These are phyloP conservation scores for Trametes sanguinea DNA, from an alignment of 768 basidiomycete genomes.

Conservation along the genomic window DNA sequence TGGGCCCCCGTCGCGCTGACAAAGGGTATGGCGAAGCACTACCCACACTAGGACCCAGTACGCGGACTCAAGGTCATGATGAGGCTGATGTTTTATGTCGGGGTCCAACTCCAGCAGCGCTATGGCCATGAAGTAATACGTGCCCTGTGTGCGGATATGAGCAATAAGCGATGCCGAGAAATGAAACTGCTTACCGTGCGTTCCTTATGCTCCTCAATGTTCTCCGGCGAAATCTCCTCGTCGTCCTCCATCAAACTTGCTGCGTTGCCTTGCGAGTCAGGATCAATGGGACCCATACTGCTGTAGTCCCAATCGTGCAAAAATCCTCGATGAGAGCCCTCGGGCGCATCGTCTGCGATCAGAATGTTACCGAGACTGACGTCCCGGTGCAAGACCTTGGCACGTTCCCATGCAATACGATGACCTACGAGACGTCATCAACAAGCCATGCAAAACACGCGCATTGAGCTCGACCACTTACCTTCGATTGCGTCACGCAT, in stretches of 20 bases:
- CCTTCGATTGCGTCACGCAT: conserved; percentile 6
- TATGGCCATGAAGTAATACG: conserved; percentile 7
- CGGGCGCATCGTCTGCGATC: neutral
- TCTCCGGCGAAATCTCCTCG: neutral
- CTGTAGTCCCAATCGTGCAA: conserved; percentile 22
- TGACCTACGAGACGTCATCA: conserved; percentile 4
- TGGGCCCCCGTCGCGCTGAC: neutral
- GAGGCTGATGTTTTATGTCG: neutral
- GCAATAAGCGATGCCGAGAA: neutral
- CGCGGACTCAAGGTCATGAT: conserved; percentile 18
- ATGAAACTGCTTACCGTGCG: neutral
- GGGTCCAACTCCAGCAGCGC: neutral
- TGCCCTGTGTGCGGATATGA: neutral
- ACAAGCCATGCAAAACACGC: no score
- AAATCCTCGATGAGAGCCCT: neutral
- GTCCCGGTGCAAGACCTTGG: conserved; percentile 19
- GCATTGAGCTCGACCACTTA: neutral
- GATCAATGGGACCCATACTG: neutral
- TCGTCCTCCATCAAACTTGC: neutral
- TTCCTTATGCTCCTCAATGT: neutral
- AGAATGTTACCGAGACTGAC: conserved; percentile 21
- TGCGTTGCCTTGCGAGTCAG: neutral
- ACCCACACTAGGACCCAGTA: conserved; percentile 19
- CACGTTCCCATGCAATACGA: neutral
- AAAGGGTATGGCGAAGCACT: conserved; percentile 4